phyloP scores from a whole-genome alignment of 495 filamentous ascomycete genomes.

The Geoglossum glabrum region DNA sequence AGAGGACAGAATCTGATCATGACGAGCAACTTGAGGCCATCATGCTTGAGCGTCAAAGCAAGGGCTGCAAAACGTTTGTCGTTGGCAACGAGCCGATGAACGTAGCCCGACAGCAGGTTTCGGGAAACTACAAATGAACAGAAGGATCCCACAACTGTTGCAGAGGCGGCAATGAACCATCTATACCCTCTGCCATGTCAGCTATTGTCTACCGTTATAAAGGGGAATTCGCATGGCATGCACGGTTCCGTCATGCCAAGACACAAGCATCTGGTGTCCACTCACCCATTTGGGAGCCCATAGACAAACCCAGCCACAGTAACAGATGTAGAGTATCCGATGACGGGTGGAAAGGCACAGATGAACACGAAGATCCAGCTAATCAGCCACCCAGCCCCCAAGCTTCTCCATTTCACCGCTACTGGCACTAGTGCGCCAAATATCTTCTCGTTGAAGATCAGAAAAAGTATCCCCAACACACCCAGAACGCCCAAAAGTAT shows the following conservation, averaged over 20 bases:
- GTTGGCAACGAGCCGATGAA: constrained; percentile 55
- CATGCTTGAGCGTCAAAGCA: constrained; percentile 47
- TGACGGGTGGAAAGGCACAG: constrained; percentile 71
- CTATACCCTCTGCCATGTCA: constrained; percentile 12
- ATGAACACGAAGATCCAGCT: constrained; percentile 59
- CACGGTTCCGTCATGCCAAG: constrained; percentile 6
- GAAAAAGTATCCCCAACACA: constrained; percentile 39
- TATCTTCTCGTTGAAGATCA: constrained; percentile 57
- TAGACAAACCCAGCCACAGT: constrained; percentile 86
- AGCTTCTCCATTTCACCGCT: constrained; percentile 50
- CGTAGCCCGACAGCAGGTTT: constrained; percentile 54
- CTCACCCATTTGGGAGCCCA: constrained; percentile 67
- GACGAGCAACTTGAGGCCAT: constrained; percentile 70
- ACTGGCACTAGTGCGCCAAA: constrained; percentile 50
- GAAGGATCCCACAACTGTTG: constrained; percentile 58
- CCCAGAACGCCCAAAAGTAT: constrained; percentile 26
- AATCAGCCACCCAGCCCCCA: constrained; percentile 52
- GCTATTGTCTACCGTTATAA: neutral
- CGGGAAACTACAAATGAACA: constrained; percentile 62
- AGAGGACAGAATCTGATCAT: constrained; percentile 90
- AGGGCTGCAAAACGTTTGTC: constrained; percentile 64
- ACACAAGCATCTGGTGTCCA: neutral
- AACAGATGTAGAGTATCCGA: constrained; percentile 76
- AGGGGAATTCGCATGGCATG: neutral
- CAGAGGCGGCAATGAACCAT: constrained; percentile 68